phyloP scores from a whole-genome alignment of 306 rosid species.

The Inga oerstediana region DNA sequence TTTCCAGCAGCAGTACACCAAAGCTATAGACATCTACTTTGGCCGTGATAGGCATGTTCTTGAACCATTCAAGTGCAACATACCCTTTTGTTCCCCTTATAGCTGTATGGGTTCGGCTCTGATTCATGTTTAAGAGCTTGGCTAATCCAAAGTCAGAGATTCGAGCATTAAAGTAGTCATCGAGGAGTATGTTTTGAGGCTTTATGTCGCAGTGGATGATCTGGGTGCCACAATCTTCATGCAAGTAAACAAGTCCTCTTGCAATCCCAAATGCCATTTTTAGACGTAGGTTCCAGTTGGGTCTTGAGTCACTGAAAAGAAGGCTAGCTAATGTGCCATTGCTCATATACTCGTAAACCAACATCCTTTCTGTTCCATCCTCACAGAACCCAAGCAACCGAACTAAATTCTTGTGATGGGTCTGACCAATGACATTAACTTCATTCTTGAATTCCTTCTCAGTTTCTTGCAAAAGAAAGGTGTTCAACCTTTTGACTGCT shows the following conservation, averaged over 20 bases:
- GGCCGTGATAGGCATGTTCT: conserved; percentile 41
- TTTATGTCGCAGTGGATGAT: conserved; percentile 53
- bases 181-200: conserved; percentile 50
- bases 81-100: conserved; percentile 54
- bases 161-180: conserved; percentile 33
- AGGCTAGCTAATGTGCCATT: conserved; percentile 45
- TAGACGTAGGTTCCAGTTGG: conserved; percentile 43
- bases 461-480: conserved; percentile 32
- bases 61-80: conserved; percentile 53
- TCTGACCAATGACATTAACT: conserved; percentile 39
- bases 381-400: conserved; percentile 43
- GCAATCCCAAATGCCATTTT: conserved; percentile 39
- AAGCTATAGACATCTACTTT: conserved; percentile 47
- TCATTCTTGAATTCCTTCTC: conserved; percentile 56
- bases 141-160: conserved; percentile 45
- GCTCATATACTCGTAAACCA: conserved; percentile 48
- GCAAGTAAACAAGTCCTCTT: conserved; percentile 43
- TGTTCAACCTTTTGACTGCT: conserved; percentile 53
- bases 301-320: conserved; percentile 33
- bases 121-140: conserved; percentile 44
- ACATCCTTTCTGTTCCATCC: conserved; percentile 29
- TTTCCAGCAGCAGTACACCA: conserved; percentile 44
- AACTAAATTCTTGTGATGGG: conserved; percentile 49
- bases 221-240: conserved; percentile 44
- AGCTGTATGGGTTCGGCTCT: conserved; percentile 43